A percentile compares a stretch with the other conserved stretches of the same genome.
Conservation (phyloP, 1,284 basidiomycete species). For the Cronartium quercuum region DNA sequence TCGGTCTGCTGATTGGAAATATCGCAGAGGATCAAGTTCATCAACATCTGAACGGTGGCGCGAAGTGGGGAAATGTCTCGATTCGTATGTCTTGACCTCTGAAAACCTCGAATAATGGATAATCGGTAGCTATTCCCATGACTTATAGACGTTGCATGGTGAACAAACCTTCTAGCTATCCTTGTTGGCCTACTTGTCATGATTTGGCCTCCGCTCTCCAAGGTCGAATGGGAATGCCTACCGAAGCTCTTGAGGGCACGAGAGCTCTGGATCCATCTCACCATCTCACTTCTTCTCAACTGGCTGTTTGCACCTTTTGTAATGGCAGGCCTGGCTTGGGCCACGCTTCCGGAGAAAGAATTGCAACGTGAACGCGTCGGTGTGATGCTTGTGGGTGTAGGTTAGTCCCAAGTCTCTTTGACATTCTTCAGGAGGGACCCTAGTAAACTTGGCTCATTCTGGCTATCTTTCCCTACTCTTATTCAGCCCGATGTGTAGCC, state of each 20-base stretch:
- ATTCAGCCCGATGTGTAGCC: constrained; percentile 42
- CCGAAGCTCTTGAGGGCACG: constrained; percentile 58
- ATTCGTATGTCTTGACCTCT: neutral
- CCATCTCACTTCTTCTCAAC: constrained; percentile 66
- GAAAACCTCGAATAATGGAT: too few relatives aligned
- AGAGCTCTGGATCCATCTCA: constrained; percentile 64
- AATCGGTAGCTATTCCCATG: too few relatives aligned
- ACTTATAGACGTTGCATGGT: too few relatives aligned
- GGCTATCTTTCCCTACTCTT: neutral
- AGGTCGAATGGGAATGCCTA: constrained; percentile 70
- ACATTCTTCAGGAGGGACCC: too few relatives aligned
- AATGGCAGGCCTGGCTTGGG: constrained; percentile 79
- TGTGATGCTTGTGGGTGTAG: constrained; percentile 60
- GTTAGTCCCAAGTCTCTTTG: too few relatives aligned
- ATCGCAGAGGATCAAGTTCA: neutral
- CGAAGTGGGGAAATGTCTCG: neutral
- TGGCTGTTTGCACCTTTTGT: constrained; percentile 74
- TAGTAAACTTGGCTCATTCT: neutral
- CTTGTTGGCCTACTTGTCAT: constrained; percentile 67
- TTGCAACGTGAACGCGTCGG: constrained; percentile 51
- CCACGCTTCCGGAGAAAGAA: constrained; percentile 64
- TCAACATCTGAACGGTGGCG: neutral
- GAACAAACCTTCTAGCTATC: constrained; percentile 68
- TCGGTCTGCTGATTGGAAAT: neutral
- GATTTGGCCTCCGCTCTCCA: constrained; percentile 82